These are phyloP conservation scores for Geranium rotundifolium DNA, from an alignment of 345 rosid genomes.

Conservation along the genomic window DNA sequence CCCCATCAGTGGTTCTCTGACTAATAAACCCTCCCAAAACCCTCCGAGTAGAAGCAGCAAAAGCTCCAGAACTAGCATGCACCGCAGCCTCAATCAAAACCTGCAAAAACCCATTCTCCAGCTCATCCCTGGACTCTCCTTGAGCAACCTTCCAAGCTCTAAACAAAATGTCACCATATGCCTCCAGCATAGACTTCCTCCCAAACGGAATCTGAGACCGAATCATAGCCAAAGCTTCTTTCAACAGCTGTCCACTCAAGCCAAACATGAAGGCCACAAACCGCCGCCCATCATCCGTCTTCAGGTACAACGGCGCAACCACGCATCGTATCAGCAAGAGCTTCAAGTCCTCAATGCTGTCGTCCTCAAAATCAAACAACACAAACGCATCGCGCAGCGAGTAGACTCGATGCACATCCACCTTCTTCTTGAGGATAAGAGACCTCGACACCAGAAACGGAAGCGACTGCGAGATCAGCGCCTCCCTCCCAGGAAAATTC, in stretches of 20 bases:
- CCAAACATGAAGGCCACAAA: slow-evolving; percentile 65
- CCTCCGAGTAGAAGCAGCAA: slow-evolving; percentile 69
- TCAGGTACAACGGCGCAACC: slow-evolving; percentile 64
- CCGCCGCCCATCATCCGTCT: slow-evolving; percentile 72
- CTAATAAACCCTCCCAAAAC: slow-evolving; percentile 65
- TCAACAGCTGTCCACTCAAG: slow-evolving; percentile 60
- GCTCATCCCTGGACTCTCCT: slow-evolving; percentile 46
- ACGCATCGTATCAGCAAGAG: slow-evolving; percentile 64
- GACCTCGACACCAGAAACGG: slow-evolving; percentile 74
- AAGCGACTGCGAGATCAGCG: slow-evolving; percentile 62
- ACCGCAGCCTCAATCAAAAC: slow-evolving; percentile 65
- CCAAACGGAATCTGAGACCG: slow-evolving; percentile 80
- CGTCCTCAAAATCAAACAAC: slow-evolving; percentile 75
- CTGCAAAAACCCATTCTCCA: slow-evolving; percentile 65
- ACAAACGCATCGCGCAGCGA: slow-evolving; percentile 62
- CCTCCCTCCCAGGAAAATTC: slow-evolving; percentile 37
- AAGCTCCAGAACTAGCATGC: slow-evolving; percentile 32
- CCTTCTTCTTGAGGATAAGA: slow-evolving; percentile 69
- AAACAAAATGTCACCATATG: slow-evolving; percentile 64
- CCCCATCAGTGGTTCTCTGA: slow-evolving; percentile 64
- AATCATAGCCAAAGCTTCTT: slow-evolving; percentile 70
- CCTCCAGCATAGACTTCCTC: slow-evolving; percentile 80
- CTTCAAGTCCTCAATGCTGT: slow-evolving; percentile 77
- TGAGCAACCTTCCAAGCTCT: slow-evolving; percentile 72
- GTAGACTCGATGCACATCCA: slow-evolving; percentile 68